phyloP scores from a whole-genome alignment of 169 alveolate genomes.

The Cryptosporidium sp. region DNA sequence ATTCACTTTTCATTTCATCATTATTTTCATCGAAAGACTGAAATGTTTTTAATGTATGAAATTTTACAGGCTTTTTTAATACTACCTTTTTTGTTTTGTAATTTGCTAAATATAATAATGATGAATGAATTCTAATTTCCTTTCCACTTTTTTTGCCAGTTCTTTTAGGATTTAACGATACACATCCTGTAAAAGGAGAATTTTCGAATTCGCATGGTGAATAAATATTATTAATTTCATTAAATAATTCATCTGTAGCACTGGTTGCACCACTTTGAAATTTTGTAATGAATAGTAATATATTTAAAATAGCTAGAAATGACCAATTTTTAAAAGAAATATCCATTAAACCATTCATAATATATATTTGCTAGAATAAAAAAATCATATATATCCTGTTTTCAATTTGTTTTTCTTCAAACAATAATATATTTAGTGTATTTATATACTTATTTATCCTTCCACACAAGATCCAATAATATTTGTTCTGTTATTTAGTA shows the following conservation, averaged over 20 bases:
- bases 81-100: slow-evolving; percentile 14
- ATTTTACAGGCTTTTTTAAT: slow-evolving; percentile 10
- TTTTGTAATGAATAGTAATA: not conserved
- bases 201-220: slow-evolving; percentile 42
- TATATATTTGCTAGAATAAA: not conserved
- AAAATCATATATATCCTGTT: not conserved
- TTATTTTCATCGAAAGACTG: slow-evolving; percentile 9
- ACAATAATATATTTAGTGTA: not conserved
- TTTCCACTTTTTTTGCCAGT: not conserved
- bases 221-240: not conserved
- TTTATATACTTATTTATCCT: not conserved
- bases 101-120: slow-evolving; percentile 51
- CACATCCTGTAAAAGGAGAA: slow-evolving; percentile 41
- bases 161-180: slow-evolving; percentile 34
- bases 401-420: not conserved
- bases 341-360: not conserved
- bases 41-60: not conserved
- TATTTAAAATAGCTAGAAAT: not conserved
- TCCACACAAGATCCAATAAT: not conserved
- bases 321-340: not conserved
- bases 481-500: not conserved
- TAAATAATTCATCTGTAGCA: not conserved
- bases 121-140: slow-evolving; percentile 35
- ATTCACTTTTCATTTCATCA: not conserved
- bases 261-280: not conserved